Evolutionary conservation across 495 filamentous ascomycete genomes (phyloP).

Genomic region (Chaetomium cochliodes): DNA sequence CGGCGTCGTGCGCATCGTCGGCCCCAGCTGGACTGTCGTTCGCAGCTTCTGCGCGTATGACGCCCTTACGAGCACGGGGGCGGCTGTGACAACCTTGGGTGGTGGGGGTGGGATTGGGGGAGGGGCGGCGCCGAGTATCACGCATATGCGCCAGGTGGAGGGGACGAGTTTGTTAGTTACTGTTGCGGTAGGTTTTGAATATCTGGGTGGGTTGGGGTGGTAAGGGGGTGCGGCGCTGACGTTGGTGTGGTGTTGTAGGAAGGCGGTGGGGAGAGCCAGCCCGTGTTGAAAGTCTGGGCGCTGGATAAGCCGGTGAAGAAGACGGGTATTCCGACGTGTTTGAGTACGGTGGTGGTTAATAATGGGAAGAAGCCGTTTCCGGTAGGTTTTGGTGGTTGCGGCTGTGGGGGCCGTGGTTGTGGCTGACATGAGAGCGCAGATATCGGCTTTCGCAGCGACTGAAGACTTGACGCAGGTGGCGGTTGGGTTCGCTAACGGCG

Average conservation of each 20-base stretch:
- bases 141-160: conserved; percentile 92
- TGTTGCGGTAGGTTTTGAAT: conserved; percentile 52
- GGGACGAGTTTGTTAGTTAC: conserved; percentile 85
- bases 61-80: neutral
- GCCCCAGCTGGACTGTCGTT: conserved; percentile 79
- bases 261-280: conserved; percentile 51
- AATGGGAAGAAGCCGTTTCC: conserved; percentile 94
- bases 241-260: conserved; percentile 2
- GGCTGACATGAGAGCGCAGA: conserved; percentile 48
- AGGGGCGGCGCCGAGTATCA: conserved; percentile 65
- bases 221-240: conserved; percentile 17
- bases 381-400: conserved; percentile 45
- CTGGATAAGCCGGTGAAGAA: conserved; percentile 94
- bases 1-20: conserved; percentile 82
- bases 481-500: conserved; percentile 92
- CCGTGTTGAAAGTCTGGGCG: conserved; percentile 91
- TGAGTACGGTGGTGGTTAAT: conserved; percentile 78
- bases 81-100: too few species aligned
- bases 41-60: conserved; percentile 86
- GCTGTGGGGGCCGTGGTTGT: neutral
- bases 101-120: neutral
- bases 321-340: conserved; percentile 79
- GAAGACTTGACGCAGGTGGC: conserved; percentile 88
- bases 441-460: conserved; percentile 83
- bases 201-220: neutral